phyloP scores from a whole-genome alignment of 163 green algal genomes.

The Dunaliella salina region DNA sequence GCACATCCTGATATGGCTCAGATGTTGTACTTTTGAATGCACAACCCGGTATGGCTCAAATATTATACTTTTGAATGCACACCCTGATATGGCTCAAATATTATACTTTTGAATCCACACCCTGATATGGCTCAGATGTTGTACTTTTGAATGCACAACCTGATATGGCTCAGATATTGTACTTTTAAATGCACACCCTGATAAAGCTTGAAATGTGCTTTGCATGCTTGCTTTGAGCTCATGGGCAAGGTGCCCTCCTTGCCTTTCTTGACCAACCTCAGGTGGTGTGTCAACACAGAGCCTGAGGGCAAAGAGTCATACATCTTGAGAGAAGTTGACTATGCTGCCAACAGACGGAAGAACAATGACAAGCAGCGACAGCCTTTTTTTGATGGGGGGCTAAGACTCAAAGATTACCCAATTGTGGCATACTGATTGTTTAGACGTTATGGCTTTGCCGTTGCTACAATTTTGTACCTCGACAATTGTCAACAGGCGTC shows the following conservation, averaged over 20 bases:
- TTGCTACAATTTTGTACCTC: too few relatives aligned
- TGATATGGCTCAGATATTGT: neutral
- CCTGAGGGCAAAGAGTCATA: neutral
- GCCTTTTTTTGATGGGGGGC: neutral
- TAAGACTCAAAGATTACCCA: neutral
- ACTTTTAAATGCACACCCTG: neutral
- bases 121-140: neutral
- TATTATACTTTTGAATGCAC: too few relatives aligned
- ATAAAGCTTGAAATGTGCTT: neutral
- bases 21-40: too few relatives aligned
- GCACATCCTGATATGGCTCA: too few relatives aligned
- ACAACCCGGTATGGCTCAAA: too few relatives aligned
- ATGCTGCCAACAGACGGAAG: neutral
- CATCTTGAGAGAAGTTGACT: neutral
- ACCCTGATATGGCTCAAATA: neutral
- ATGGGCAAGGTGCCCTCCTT: too few relatives aligned
- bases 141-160: neutral
- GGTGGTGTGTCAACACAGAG: neutral
- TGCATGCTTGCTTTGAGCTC: neutral
- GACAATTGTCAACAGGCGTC: too few relatives aligned
- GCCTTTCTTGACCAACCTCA: neutral
- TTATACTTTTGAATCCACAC: neutral
- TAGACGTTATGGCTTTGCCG: too few relatives aligned
- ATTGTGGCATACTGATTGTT: neutral
- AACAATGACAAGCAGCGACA: conserved; percentile 1